These are phyloP conservation scores for Myriosclerotinia duriaeana DNA, from an alignment of 2,329 filamentous ascomycete genomes.

Conservation along the genomic window DNA sequence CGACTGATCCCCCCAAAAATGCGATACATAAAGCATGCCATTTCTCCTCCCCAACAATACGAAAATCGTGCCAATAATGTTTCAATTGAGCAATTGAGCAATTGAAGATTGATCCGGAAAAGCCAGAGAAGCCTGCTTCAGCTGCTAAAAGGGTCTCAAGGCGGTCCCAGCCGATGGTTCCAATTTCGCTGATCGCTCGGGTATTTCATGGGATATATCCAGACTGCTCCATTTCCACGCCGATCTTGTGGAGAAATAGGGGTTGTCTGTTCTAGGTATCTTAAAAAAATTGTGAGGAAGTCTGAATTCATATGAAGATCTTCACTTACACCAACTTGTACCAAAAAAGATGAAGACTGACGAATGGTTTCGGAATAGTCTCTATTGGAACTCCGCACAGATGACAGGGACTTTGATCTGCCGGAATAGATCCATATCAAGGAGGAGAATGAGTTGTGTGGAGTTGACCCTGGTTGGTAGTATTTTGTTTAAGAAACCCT, in stretches of 20 bases:
- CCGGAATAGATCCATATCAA: too few species aligned
- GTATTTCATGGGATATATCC: neutral
- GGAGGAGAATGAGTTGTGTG: too few species aligned
- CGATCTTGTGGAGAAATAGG: neutral
- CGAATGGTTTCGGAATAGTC: neutral
- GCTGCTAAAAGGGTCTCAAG: neutral
- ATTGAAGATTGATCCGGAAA: too few species aligned
- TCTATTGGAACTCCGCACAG: too few species aligned
- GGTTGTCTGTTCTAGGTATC: neutral
- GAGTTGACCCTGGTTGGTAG: too few species aligned
- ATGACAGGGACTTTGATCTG: too few species aligned
- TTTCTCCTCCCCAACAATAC: neutral
- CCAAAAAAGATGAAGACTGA: neutral
- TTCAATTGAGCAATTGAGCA: neutral
- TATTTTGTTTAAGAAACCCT: too few species aligned
- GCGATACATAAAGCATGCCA: neutral
- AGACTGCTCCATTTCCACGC: neutral
- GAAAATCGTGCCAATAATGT: neutral
- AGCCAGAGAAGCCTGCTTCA: neutral
- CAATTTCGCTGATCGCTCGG: neutral
- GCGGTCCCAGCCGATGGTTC: neutral
- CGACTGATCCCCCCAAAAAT: neutral
- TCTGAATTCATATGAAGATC: slow-evolving; percentile 1
- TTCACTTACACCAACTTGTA: neutral
- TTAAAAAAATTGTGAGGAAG: neutral